Conservation (phyloP, 2,329 filamentous ascomycete genomes). For the Blastomyces emzantsi region DNA sequence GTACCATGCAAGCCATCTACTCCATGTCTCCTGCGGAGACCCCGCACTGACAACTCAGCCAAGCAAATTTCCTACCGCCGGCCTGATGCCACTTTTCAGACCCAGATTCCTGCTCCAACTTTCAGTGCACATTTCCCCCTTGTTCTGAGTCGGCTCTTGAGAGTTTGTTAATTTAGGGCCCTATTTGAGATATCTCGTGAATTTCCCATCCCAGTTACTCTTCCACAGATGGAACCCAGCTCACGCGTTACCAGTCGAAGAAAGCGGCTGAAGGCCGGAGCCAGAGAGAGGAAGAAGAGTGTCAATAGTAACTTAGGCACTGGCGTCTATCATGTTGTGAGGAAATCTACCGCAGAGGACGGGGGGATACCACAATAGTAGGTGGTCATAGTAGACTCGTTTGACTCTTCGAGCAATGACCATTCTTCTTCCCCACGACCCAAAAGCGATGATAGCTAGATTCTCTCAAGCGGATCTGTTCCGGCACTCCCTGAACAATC, state of each 20-base stretch:
- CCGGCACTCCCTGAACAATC: too few species aligned
- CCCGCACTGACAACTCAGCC: not conserved
- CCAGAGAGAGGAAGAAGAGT: not conserved
- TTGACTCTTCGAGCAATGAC: too few species aligned
- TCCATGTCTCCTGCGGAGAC: not conserved
- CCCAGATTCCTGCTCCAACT: not conserved
- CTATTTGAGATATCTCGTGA: not conserved
- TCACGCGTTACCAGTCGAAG: not conserved
- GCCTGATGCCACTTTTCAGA: not conserved
- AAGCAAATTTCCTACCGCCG: not conserved
- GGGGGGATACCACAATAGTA: not conserved
- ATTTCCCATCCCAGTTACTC: not conserved
- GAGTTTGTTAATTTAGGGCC: not conserved
- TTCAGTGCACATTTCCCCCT: not conserved
- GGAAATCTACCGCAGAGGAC: not conserved
- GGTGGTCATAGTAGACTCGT: too few species aligned
- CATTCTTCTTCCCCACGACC: too few species aligned
- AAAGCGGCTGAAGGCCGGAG: not conserved
- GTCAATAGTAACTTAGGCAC: not conserved
- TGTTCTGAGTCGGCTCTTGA: not conserved
- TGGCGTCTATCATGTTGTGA: not conserved
- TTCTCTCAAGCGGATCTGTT: too few species aligned
- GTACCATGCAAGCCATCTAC: not conserved
- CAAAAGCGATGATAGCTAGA: too few species aligned
- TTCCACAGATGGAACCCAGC: not conserved